Evolutionary conservation across 176 grass and related monocot genomes (phyloP), one percentile per base, ranked within the genome.

Genomic region (Bonia amplexicaulis): DNA sequence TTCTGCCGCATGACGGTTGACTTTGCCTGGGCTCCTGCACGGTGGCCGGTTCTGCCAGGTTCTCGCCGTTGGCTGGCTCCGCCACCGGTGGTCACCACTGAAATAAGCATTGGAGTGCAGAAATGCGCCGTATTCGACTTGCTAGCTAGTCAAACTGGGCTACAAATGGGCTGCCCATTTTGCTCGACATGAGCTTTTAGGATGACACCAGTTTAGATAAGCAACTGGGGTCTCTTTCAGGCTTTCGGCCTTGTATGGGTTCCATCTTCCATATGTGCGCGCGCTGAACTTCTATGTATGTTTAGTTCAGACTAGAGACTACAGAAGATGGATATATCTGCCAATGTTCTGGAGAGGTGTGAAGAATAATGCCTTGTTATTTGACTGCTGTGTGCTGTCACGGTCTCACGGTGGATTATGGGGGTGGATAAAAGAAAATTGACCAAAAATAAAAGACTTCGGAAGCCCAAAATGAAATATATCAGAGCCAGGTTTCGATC

Each of bases 401-500:
- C 35, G 41, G 12, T 3, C 9, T 71, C 41, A 44, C 40, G 9
- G 9, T 45, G 70, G 39, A 42, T 44, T 59, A 0, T 59, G 49
- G 13, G 17, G 33, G 2, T 1, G 0, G 1, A 54, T 2, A 37
- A 3, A 19, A 19, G 1, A 8, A 54, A 54, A 33, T 10, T 9
- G 7, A 27, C 7, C 29, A 59, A 85, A 72, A 40, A 4, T 5
- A 37, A 37, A 5, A 0, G 40, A 20, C 0, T 0, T 0, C 6
- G 0, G 0, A 29, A 9, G 22, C 74, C 16, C 39, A 15, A 33
- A 33, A 1, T 1, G 33, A 35, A 47, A 14, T 0, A 14, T 95
- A 91, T 92, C 91, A 94, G 79, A 97, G 91, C 92, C 85, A 93
- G 87, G 95, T 95, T 93, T 93, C 89, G 82, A 95, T 93, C 87